Evolutionary conservation across 208 protist genomes (phyloP).

Genomic region (Acanthamoeba culbertsoni): DNA sequence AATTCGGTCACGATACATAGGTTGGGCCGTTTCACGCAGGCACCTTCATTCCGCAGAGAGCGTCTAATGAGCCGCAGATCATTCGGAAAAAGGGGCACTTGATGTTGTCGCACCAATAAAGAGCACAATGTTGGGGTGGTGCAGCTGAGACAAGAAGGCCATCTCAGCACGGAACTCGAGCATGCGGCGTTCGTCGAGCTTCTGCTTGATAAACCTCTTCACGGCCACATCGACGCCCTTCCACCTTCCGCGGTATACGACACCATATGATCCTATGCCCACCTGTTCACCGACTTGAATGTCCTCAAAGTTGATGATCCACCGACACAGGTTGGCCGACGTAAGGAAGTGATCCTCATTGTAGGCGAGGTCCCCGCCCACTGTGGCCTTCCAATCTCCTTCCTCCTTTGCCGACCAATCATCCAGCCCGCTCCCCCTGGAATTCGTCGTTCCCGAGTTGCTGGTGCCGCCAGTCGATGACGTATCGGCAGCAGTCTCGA

Average conservation of each 20-base stretch:
- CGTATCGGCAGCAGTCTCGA: background rate
- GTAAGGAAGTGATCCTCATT: background rate
- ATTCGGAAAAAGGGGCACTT: too few relatives aligned
- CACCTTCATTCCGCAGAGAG: too few relatives aligned
- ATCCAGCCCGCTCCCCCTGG: background rate
- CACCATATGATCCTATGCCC: background rate
- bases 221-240: background rate
- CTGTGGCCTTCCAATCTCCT: background rate
- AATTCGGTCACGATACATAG: conserved; percentile 77
- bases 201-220: background rate
- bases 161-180: too few relatives aligned
- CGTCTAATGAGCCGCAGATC: too few relatives aligned
- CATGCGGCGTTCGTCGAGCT: too few relatives aligned
- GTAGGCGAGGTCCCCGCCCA: background rate
- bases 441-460: background rate
- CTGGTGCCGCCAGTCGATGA: background rate
- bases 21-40: conserved; percentile 66
- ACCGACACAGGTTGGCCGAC: background rate
- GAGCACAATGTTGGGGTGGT: too few relatives aligned
- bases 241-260: background rate
- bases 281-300: background rate
- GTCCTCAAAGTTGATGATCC: conserved; percentile 25
- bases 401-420: background rate
- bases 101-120: conserved; percentile 30
- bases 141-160: too few relatives aligned